Evolutionary conservation across 352 stramenopile species (phyloP), one percentile per base, ranked within the genome.

Genomic region (Aphanomyces stellatus): DNA sequence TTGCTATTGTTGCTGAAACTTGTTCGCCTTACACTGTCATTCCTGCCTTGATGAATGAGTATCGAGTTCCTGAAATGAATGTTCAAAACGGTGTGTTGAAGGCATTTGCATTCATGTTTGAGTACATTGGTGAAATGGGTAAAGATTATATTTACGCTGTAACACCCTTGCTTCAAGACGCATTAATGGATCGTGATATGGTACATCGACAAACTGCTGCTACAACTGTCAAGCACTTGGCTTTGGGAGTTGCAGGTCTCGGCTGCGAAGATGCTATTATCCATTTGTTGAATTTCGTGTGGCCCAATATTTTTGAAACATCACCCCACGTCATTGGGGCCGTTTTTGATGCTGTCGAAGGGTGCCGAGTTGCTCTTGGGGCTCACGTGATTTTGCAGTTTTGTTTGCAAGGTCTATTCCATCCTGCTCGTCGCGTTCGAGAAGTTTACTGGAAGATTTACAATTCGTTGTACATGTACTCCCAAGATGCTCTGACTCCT

Each of bases 361-460:
- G 95, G 64, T 92, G 96, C 69, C 94, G 97, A 61, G 95, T 99
- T 35, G 88, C 96, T 2, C 74, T 99, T 19, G 97, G 97, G 27
- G 89, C 95, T n/a, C 94, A 97, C 65, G 76, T 98, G 7, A 88
- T 99, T 64, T 74, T 99, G 19, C 90, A 98, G 78, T 99, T 99
- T 72, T 91, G 97, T 46, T 72, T 99, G 8, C 96, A 99, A 71
- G 97, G 97, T 15, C 79, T 99, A 5, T 99, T 99, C 75, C 97
- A 99, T 76, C 97, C 97, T 19, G 96, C 97, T 30, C 83, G 97
- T 15, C 95, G 96, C 57, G 97, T 99, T 35, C 93, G 97, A 34
- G 97, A 99, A 72, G 95, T 99, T 28, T 99, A 99, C 76, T 99
- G 97, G 97, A 98, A 98, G 78, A 93, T 99, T 55, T 99, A 99